phyloP scores from a whole-genome alignment of 2,329 filamentous ascomycete genomes.

The Cladophialophora exuberans region DNA sequence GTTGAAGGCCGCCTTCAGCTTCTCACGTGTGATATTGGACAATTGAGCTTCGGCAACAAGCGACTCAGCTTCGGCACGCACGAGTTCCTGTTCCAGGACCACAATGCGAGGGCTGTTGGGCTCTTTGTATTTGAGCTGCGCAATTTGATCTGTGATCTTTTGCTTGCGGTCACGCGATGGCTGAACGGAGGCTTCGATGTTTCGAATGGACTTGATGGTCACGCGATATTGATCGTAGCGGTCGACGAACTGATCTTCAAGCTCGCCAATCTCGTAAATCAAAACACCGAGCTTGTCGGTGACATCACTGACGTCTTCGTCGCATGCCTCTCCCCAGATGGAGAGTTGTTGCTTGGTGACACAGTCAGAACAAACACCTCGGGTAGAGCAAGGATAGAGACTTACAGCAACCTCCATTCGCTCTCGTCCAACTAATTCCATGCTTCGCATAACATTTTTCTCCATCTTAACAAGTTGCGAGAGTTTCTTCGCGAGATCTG shows the following conservation, averaged over 20 bases:
- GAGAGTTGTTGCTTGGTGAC: conserved; percentile 87
- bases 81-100: conserved; percentile 96
- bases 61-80: conserved; percentile 97
- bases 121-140: conserved; percentile 99
- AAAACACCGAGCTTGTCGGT: conserved; percentile 98
- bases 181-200: conserved; percentile 98
- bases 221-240: conserved; percentile 99
- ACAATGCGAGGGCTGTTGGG: conserved; percentile 97
- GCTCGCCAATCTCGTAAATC: conserved; percentile 96
- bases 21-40: conserved; percentile 98
- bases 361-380: conserved; percentile 16
- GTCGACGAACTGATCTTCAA: conserved; percentile 98
- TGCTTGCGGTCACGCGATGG: conserved; percentile 99
- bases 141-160: conserved; percentile 98
- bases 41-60: conserved; percentile 96
- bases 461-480: conserved; percentile 99
- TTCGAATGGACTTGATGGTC: conserved; percentile 98
- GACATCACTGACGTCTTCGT: conserved; percentile 97
- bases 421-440: conserved; percentile 92
- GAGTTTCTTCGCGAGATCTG: conserved; percentile 96
- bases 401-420: conserved; percentile 97
- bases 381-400: conserved; percentile 31
- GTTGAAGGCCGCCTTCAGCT: conserved; percentile 96
- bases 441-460: conserved; percentile 99
- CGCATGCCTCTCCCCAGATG: conserved; percentile 92